These are phyloP conservation scores for Aspergillus texensis DNA, from an alignment of 2,329 filamentous ascomycete species.

Conservation along the genomic window DNA sequence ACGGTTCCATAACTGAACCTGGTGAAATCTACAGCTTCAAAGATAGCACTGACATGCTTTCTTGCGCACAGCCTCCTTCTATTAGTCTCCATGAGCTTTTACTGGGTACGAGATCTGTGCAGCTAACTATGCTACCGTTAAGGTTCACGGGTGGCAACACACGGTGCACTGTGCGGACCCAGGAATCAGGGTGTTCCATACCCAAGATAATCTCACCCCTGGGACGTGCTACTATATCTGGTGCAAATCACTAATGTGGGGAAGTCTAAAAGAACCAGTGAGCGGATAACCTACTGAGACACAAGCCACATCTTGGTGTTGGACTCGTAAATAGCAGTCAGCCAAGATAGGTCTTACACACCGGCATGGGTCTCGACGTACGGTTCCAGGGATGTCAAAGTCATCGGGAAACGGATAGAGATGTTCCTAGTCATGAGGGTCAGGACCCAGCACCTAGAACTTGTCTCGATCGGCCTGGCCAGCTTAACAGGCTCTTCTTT, in stretches of 20 bases:
- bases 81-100: background rate
- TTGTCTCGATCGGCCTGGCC: background rate
- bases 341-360: background rate
- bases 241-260: background rate
- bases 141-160: background rate
- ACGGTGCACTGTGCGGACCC: background rate
- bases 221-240: background rate
- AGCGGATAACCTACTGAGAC: background rate
- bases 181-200: background rate
- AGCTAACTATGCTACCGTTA: background rate
- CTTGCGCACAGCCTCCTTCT: background rate
- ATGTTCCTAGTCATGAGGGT: background rate
- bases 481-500: background rate
- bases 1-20: background rate
- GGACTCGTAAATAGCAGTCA: background rate
- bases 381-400: background rate
- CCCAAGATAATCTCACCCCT: background rate
- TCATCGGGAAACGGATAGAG: background rate
- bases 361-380: too few species aligned
- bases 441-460: fast-evolving
- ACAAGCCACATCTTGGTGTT: background rate
- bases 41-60: background rate
- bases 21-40: background rate
- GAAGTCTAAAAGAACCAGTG: background rate
- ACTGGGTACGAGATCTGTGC: too few species aligned